A percentile compares a stretch with the other conserved stretches of the same genome.
Evolutionary conservation across 257 asterid species (phyloP).

Genomic region (Nicotiana tomentosiformis): DNA sequence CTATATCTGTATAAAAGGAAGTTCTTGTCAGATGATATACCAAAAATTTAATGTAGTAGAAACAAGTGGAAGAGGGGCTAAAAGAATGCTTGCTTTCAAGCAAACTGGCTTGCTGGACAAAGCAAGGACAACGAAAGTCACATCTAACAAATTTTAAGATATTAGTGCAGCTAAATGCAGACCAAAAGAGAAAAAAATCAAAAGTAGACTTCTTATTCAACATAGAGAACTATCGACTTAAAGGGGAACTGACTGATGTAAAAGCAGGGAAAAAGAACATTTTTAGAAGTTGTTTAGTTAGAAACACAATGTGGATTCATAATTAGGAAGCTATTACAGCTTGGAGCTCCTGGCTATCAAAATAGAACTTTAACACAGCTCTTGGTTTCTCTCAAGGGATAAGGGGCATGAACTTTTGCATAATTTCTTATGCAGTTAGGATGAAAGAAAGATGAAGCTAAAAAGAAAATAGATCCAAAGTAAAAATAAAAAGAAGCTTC

Average conservation of each 20-base stretch:
- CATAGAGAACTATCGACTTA: neutral
- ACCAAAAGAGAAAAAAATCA: neutral
- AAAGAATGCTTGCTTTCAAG: neutral
- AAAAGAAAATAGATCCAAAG: neutral
- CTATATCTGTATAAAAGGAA: slow-evolving; percentile 56
- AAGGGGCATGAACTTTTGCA: neutral
- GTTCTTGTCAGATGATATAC: slow-evolving; percentile 12
- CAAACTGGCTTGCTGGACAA: neutral
- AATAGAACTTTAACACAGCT: neutral
- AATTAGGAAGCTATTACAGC: neutral
- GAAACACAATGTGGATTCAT: neutral
- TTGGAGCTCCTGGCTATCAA: neutral
- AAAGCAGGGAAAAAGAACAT: neutral
- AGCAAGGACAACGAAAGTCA: neutral
- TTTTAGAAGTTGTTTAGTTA: neutral
- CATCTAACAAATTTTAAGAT: neutral
- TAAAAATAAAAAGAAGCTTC: neutral
- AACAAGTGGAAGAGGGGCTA: neutral
- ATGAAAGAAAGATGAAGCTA: neutral
- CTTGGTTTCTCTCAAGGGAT: neutral
- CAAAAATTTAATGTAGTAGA: neutral
- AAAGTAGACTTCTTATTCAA: neutral
- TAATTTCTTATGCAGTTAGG: neutral
- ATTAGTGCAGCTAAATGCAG: neutral
- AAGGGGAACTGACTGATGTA: neutral